These are phyloP conservation scores for Cutaneotrichosporon sp. DNA, from an alignment of 1,284 basidiomycete genomes.

Conservation along the genomic window DNA sequence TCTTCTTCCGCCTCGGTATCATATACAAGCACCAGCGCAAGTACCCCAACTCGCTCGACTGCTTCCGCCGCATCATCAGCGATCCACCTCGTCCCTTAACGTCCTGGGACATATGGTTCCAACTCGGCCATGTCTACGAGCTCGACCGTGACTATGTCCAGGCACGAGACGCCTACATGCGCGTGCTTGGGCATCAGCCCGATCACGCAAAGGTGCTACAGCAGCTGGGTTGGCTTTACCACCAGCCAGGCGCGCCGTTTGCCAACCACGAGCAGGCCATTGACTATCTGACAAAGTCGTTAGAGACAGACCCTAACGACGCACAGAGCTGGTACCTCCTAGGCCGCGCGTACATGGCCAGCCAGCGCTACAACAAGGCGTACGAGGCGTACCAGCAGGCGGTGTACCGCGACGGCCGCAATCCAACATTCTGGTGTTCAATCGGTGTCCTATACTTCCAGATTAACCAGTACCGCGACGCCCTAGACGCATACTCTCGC, in stretches of 20 bases:
- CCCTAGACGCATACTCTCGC: conserved; percentile 95
- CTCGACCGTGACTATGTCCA: conserved; percentile 53
- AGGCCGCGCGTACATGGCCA: conserved; percentile 96
- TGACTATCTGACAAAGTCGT: conserved; percentile 86
- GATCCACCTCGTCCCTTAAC: conserved; percentile 94
- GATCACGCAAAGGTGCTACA: conserved; percentile 95
- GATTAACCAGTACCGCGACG: conserved; percentile 98
- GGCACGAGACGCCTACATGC: conserved; percentile 94
- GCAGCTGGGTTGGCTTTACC: conserved; percentile 96
- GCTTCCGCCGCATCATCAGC: conserved; percentile 93
- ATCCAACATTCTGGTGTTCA: conserved; percentile 99
- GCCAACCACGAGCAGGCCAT: conserved; percentile 94
- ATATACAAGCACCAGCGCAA: conserved; percentile 99
- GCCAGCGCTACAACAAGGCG: conserved; percentile 99
- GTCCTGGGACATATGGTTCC: conserved; percentile 99
- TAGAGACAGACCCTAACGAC: conserved; percentile 92
- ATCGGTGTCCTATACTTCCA: conserved; percentile 99
- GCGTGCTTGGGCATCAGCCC: conserved; percentile 91
- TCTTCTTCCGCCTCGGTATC: conserved; percentile 95
- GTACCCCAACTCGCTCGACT: conserved; percentile 77
- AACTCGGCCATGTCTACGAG: conserved; percentile 98
- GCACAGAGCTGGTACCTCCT: conserved; percentile 98
- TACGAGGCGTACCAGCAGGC: conserved; percentile 99
- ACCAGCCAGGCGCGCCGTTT: conserved; percentile 89
- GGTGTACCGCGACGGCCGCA: conserved; percentile 96